Base-by-base conservation (phyloP, 1,284 basidiomycete species). In the Phellinidium pouzarii region DNA sequence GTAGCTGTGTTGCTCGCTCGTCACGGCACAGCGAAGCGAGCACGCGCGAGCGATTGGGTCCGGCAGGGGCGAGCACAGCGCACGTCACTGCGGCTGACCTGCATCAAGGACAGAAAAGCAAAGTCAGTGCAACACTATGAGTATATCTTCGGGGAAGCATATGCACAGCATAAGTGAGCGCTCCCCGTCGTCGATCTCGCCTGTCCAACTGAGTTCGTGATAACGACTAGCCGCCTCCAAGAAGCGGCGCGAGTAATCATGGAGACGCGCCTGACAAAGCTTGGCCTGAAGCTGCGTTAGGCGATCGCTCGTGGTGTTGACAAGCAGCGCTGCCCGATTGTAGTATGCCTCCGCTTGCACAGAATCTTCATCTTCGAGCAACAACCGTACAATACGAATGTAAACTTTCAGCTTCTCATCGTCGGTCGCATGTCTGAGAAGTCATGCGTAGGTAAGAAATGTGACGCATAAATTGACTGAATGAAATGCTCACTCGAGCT, bases 281-380 rank as follows among this genome's bases (percentile, higher is more conserved):
- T 91, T 92, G 73, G 87, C 94, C 52, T 84, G 75, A 14, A 94
- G 77, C 34, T 84, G 74, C 8, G 84, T 87, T 63, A 87, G 87
- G 63, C 81, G 82, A 68, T 95, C 82, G 17, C 74, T 76, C 11
- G 84, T 79, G 14, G 82, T 80, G 65, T 92, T 88, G 31, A 92
- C 84, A 25, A 98, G 78, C 36, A 93, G 78, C 8, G 90, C 89
- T n/a, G 96, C 95, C 49, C 95, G 88, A 63, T 94, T 95, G 67
- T 96, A 94, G 68, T 93, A 98, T 4, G 90, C 88, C 66, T 99
- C 95, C 36, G 96, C 96, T 66, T 91, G 88, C 0, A 92, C 87
- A 1, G 89, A 88, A 62, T 96, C 91, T 64, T 93, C 91, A 38
- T 96, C 94, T 73, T 98, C 94, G 34, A 99, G 78, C n/a, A 95